phyloP scores from a whole-genome alignment of 305 asterid species.

The Coffea humblotiana region DNA sequence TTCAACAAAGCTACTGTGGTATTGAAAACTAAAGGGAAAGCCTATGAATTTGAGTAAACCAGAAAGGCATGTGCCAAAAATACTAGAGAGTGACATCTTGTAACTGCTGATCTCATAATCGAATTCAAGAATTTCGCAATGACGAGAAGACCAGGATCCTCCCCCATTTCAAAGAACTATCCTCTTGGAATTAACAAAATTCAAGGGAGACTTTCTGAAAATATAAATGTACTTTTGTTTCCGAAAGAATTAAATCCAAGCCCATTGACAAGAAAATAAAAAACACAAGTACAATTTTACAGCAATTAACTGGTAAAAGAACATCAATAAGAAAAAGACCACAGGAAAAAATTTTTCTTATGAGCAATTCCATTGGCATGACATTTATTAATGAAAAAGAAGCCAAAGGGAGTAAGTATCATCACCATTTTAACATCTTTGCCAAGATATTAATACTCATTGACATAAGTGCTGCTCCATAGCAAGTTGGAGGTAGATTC shows the following conservation, averaged over 20 bases:
- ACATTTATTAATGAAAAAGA: neutral
- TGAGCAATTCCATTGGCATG: neutral
- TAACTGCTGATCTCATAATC: neutral
- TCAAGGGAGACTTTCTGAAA: neutral
- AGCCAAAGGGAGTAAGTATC: conserved; percentile 6
- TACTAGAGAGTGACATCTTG: neutral
- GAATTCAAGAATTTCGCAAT: neutral
- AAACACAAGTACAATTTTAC: neutral
- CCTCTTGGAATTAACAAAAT: neutral
- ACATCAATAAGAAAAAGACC: neutral
- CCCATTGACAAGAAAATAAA: neutral
- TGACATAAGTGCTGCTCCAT: conserved; percentile 71
- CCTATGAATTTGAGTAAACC: neutral
- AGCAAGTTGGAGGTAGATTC: conserved; percentile 54
- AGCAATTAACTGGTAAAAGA: neutral
- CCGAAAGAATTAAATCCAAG: neutral
- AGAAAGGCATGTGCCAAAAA: neutral
- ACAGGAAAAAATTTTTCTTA: neutral
- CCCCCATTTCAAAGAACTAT: neutral
- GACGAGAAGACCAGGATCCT: neutral
- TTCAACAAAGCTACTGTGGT: neutral
- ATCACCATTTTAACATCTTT: conserved; percentile 87
- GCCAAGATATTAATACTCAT: conserved; percentile 77
- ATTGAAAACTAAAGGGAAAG: neutral
- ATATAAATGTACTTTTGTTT: neutral